Base-by-base conservation (phyloP, 768 basidiomycete genomes). In the Suillus sp. region DNA sequence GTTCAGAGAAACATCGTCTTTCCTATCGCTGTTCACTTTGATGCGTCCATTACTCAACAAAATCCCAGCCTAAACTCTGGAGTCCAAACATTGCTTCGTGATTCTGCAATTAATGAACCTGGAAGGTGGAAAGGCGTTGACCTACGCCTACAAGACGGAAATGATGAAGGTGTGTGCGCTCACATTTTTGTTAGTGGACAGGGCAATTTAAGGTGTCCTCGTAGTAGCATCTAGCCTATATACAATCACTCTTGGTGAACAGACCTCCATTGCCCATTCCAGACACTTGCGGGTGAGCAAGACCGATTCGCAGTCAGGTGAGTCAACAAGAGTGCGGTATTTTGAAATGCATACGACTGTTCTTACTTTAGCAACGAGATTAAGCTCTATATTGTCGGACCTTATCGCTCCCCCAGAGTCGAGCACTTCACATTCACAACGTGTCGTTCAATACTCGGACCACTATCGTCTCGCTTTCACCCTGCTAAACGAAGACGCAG, bases 401-500 rank as follows among this genome's bases (percentile, higher is more conserved):
- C 65, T 88, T 60, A 69, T 83, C 54, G 75, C 77, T 2, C 77
- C 81, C 3, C 73, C 58, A 3, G 69, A 73, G 66, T 74, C 81
- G n/a, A 78, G 83, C 54, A 80, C 84, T 35, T 81, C 84, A 60
- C 77, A 80, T 60, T 79, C 81, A 32, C 78, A 84, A 34, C 77
- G 84, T 40, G 78, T 86, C 22, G 84, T 86, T 43, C 92, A 92
- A 74, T 98, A 93, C 73, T 84, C 95, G 14, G 83, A 87, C 5
- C 86, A 86, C 51, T 92, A 93, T 74, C 89, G 94, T 48, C 83
- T 99, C 16, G 87, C 93, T n/a, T 97, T 99, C 78, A 92, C 91
- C 16, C 79, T 99, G 8, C 77, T 99, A 59, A 96, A 98, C 71
- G 94, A 99, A 77, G 92, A 99, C 72, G 85, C 91, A 4, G 78